These are phyloP conservation scores for Penicillium sp. DNA, from an alignment of 2,329 filamentous ascomycete species.

Conservation along the genomic window DNA sequence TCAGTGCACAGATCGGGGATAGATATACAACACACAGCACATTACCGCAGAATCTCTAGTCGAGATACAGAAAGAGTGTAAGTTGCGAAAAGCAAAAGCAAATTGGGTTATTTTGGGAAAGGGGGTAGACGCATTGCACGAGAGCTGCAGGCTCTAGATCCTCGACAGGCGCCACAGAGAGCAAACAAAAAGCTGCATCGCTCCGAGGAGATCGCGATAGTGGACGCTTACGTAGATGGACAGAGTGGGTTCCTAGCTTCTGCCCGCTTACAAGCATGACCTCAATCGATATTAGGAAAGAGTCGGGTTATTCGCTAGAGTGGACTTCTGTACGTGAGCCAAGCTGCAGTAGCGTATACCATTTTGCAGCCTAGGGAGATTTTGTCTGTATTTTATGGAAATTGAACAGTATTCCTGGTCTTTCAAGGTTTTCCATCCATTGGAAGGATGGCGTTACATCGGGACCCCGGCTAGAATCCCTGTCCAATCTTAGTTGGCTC, in stretches of 20 bases:
- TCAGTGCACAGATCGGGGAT: not conserved
- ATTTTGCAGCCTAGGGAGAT: no score
- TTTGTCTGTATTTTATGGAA: not conserved
- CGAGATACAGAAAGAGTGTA: not conserved
- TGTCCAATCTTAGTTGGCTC: not conserved
- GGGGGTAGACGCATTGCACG: not conserved
- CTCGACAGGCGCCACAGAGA: conserved; percentile 5
- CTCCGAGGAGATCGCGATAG: not conserved
- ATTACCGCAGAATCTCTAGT: not conserved
- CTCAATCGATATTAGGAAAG: not conserved
- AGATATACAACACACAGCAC: not conserved
- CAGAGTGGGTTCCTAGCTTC: not conserved
- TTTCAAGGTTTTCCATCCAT: no score
- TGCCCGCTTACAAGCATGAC: not conserved
- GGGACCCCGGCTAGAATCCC: no score
- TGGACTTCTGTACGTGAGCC: not conserved
- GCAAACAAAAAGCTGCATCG: not conserved
- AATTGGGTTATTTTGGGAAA: not conserved
- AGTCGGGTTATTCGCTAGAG: not conserved
- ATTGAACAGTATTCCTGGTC: not conserved
- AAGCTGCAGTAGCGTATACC: no score
- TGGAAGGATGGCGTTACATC: no score
- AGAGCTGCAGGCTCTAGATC: conserved; percentile 4
- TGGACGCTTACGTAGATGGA: not conserved
- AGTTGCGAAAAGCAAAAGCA: not conserved